phyloP scores from a whole-genome alignment of 2,329 filamentous ascomycete species.

The Neonectria hederae region DNA sequence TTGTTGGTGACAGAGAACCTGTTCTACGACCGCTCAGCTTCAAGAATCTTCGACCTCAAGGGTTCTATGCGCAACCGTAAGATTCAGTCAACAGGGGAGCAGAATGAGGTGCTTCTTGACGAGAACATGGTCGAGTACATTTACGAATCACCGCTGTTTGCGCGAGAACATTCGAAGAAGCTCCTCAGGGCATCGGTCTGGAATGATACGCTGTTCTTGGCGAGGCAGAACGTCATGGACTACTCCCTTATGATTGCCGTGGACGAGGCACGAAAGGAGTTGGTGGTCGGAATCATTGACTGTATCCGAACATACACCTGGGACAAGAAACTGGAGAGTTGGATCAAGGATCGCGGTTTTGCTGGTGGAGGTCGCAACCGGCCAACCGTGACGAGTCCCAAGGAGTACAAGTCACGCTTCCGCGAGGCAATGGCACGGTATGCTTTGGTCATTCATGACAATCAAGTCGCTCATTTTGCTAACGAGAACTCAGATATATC shows the following conservation, averaged over 20 bases:
- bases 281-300: constrained; percentile 97
- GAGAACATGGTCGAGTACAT: constrained; percentile 99
- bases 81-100: constrained; percentile 93
- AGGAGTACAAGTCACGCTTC: constrained; percentile 97
- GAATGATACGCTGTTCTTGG: constrained; percentile 97
- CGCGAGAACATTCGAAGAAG: constrained; percentile 95
- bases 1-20: constrained; percentile 96
- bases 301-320: constrained; percentile 98
- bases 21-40: constrained; percentile 93
- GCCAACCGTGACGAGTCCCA: constrained; percentile 95
- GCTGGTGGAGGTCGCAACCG: constrained; percentile 79
- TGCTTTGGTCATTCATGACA: constrained; percentile 46
- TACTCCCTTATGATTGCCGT: constrained; percentile 99
- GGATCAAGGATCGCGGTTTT: constrained; percentile 97
- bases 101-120: constrained; percentile 94
- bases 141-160: constrained; percentile 94
- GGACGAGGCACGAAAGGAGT: constrained; percentile 86
- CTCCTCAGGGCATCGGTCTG: constrained; percentile 90
- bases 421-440: constrained; percentile 95
- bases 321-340: constrained; percentile 99
- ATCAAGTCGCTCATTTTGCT: constrained; percentile 9
- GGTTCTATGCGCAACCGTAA: constrained; percentile 99
- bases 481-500: constrained; percentile 64
- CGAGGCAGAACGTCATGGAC: constrained; percentile 97
- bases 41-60: constrained; percentile 93